Conservation (phyloP, 106 monocot genomes). For the Hemerocallis citrina region DNA sequence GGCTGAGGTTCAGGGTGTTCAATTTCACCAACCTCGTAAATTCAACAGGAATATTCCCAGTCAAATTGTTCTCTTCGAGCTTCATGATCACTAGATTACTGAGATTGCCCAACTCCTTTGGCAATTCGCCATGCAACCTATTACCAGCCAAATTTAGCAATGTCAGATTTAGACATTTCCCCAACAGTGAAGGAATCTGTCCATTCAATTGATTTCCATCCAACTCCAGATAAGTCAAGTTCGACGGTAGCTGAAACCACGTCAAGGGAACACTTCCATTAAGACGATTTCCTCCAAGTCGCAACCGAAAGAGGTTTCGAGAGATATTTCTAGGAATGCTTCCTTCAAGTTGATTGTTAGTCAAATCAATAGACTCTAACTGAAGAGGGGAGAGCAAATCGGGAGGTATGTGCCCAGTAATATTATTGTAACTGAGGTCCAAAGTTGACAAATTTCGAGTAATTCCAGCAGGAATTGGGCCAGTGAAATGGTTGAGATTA, state of each 20-base stretch:
- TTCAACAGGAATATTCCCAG: constrained; percentile 33
- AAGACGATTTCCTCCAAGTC: constrained; percentile 4
- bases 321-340: constrained; percentile 6
- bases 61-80: constrained; percentile 41
- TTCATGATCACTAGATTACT: constrained; percentile 32
- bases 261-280: background rate
- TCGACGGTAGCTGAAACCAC: background rate
- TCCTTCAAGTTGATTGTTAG: background rate
- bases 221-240: constrained; percentile 7
- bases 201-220: constrained; percentile 11
- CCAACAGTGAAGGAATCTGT: constrained; percentile 20
- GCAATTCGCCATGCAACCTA: constrained; percentile 22
- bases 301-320: background rate
- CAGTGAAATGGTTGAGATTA: constrained; percentile 4
- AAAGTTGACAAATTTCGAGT: background rate
- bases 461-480: background rate
- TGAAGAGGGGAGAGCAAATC: constrained; percentile 1
- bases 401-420: constrained; percentile 1
- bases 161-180: constrained; percentile 22
- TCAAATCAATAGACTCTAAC: constrained; percentile 3
- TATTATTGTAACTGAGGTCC: constrained; percentile 11
- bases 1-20: constrained; percentile 38
- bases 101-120: constrained; percentile 38
- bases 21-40: constrained; percentile 18
- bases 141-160: constrained; percentile 54